Conservation (phyloP, 345 rosid genomes). For the Luvunga scandens region DNA sequence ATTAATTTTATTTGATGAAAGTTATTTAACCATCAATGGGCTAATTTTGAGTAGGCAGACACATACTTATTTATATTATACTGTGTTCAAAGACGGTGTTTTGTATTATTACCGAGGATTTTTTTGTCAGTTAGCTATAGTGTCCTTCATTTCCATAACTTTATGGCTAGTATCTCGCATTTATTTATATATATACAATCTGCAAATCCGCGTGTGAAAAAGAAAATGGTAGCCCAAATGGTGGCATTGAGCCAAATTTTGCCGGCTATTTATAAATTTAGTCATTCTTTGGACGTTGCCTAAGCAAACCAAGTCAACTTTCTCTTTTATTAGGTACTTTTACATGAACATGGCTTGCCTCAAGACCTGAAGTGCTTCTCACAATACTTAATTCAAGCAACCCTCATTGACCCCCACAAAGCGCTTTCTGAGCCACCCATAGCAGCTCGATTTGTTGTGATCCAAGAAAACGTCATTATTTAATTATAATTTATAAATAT, state of each 20-base stretch:
- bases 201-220: background rate
- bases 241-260: conserved; percentile 20
- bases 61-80: too few species aligned
- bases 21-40: too few species aligned
- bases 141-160: background rate
- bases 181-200: background rate
- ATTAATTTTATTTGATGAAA: too few species aligned
- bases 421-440: background rate
- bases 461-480: conserved; percentile 3
- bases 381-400: conserved; percentile 12
- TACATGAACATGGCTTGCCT: background rate
- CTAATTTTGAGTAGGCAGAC: too few species aligned
- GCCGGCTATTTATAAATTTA: background rate
- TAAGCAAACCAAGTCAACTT: background rate
- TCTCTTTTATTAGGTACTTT: conserved; percentile 1
- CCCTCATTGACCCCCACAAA: background rate
- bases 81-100: too few species aligned
- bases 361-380: background rate
- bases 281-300: background rate
- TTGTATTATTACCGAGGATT: background rate
- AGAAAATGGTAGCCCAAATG: background rate
- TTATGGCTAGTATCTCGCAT: background rate
- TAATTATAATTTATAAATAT: too few species aligned
- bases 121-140: conserved; percentile 7
- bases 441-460: background rate